Evolutionary conservation across 2,329 filamentous ascomycete genomes (phyloP), one percentile per base, ranked within the genome.

Genomic region (Fusarium verticillioides): DNA sequence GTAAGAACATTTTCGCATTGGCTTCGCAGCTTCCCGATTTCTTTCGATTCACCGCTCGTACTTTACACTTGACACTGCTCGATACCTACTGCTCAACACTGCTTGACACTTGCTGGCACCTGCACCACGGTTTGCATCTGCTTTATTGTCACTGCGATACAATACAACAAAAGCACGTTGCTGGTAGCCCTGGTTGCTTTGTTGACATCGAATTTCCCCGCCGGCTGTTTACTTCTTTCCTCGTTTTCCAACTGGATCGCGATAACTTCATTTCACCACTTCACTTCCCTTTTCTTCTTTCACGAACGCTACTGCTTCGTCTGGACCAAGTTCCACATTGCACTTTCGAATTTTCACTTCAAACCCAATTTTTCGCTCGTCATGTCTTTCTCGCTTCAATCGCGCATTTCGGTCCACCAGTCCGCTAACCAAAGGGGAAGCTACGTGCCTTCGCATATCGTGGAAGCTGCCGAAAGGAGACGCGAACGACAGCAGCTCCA

Each of bases 371-470:
- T 23, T 23, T 52, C 19, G 26, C 30, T 59, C 50, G 40, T 28
- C 32, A 72, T 72, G 70, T 69, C 70, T 40, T 61, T 63, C 36
- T 69, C 70, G 19, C 26, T 53, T 18, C 18, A 50, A 23, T 54
- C 56, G n/a, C 70, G 69, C 21, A 42, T 40, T 36, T 46, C 60
- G 49, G n/a, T 61, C 34, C 69, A 64, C 40, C 47, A 61, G 37
- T 56, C 52, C 28, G 69, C 69, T 72, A 60, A 72, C 40, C 40
- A 46, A 23, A 69, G 61, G 30, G 63, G 64, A 59, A 56, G 56
- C 47, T 57, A 56, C 39, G 62, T 62, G 47, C 69, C 69, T 52
- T 39, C 39, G 32, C 50, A 40, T 36, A 65, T 72, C 47, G 34
- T 42, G 60, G 34, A 64, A 32, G 44, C 69, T 69, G 58, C 63